These are phyloP conservation scores for Colletotrichum liriopes DNA, from an alignment of 2,329 filamentous ascomycete species.

Conservation along the genomic window DNA sequence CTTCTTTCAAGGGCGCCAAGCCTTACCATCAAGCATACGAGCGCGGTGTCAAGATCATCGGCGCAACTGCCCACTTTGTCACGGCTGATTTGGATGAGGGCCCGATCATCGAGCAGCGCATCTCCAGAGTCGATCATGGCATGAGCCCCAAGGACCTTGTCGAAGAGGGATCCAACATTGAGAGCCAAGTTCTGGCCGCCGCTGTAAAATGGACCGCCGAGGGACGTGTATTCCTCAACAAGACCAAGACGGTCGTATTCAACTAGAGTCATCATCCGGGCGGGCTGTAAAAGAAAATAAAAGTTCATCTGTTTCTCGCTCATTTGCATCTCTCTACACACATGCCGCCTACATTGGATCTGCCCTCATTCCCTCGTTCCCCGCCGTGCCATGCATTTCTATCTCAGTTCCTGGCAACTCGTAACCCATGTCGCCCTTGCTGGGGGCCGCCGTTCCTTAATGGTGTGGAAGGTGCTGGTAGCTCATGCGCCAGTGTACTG, in stretches of 20 bases:
- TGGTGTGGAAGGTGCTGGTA: not conserved
- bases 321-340: not conserved
- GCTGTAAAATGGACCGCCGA: slow-evolving; percentile 90
- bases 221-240: slow-evolving; percentile 83
- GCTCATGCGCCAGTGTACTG: slow-evolving; percentile 2
- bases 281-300: slow-evolving; percentile 15
- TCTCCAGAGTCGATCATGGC: slow-evolving; percentile 82
- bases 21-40: slow-evolving; percentile 92
- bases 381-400: not conserved
- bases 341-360: not conserved
- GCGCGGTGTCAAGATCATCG: slow-evolving; percentile 89
- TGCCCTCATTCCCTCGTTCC: not conserved
- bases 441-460: not conserved
- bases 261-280: slow-evolving; percentile 51
- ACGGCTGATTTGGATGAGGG: slow-evolving; percentile 89
- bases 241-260: slow-evolving; percentile 86
- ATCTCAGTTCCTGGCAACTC: not conserved
- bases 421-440: not conserved
- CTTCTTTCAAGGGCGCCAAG: slow-evolving; percentile 89
- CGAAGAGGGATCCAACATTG: slow-evolving; percentile 86
- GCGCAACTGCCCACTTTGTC: slow-evolving; percentile 88
- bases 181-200: slow-evolving; percentile 85
- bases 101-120: slow-evolving; percentile 89
- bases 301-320: slow-evolving; percentile 11
- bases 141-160: slow-evolving; percentile 84